These are phyloP conservation scores for Dictyostelium discoideum DNA, from an alignment of 78 protist genomes.

Conservation along the genomic window dicty_2.7 NC_007088.5:3274001-3274500, in stretches of 20 bases:
- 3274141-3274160: background rate
- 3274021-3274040: background rate
- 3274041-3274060: background rate
- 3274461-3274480: background rate
- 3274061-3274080: background rate
- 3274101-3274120: background rate
- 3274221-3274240: background rate
- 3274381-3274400: background rate
- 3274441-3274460: background rate
- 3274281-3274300: background rate
- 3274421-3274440: background rate
- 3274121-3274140: background rate
- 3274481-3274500: background rate
- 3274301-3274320: background rate
- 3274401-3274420: background rate
- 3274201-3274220: background rate
- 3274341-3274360: background rate
- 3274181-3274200: background rate
- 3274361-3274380: background rate
- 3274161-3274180: background rate
- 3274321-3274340: background rate
- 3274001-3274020: background rate
- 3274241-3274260: background rate
- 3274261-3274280: background rate
- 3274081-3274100: background rate